Percentiles rank a stretch among this genome's conserved stretches.
Evolutionary conservation across 78 protist genomes (phyloP).

Genomic region (Anaeramoeba flamelloides): DNA sequence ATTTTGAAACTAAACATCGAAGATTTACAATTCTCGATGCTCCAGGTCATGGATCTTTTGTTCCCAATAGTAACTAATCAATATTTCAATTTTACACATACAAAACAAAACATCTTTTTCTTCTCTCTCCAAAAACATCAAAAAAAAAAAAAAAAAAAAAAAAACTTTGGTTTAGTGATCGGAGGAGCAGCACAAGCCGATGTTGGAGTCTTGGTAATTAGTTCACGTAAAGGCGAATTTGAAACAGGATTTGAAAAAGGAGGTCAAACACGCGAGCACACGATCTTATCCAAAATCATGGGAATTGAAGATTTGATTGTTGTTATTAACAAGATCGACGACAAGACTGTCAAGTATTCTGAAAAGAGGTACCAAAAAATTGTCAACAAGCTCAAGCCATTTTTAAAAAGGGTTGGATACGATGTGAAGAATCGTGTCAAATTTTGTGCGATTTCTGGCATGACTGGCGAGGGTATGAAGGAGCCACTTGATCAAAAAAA

Average conservation of each 20-base stretch:
- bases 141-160: too few species aligned
- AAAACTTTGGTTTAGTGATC: too few species aligned
- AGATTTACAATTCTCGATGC: slow-evolving; percentile 86
- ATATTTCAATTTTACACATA: too few species aligned
- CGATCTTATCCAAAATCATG: too few species aligned
- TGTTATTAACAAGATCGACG: too few species aligned
- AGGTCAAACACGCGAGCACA: slow-evolving; percentile 88
- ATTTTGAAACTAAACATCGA: slow-evolving; percentile 60
- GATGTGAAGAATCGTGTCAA: not conserved
- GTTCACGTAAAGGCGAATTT: slow-evolving; percentile 86
- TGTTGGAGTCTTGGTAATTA: slow-evolving; percentile 78
- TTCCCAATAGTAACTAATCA: too few species aligned
- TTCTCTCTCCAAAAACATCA: too few species aligned
- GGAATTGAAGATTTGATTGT: too few species aligned
- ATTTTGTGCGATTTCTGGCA: slow-evolving; percentile 79
- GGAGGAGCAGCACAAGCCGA: slow-evolving; percentile 96
- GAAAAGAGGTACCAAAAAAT: slow-evolving; percentile 58
- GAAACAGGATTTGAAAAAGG: slow-evolving; percentile 93
- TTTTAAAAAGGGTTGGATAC: too few species aligned
- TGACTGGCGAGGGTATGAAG: too few species aligned
- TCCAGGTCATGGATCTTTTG: slow-evolving; percentile 96
- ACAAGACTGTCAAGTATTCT: too few species aligned
- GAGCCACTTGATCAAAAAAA: slow-evolving; percentile 34
- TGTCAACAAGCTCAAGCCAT: slow-evolving; percentile 22
- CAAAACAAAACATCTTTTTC: too few species aligned